Percentiles rank a stretch among this genome's conserved stretches.
Evolutionary conservation across 139 green algal species (phyloP).

Genomic region (Astrephomene gubernaculifera): DNA sequence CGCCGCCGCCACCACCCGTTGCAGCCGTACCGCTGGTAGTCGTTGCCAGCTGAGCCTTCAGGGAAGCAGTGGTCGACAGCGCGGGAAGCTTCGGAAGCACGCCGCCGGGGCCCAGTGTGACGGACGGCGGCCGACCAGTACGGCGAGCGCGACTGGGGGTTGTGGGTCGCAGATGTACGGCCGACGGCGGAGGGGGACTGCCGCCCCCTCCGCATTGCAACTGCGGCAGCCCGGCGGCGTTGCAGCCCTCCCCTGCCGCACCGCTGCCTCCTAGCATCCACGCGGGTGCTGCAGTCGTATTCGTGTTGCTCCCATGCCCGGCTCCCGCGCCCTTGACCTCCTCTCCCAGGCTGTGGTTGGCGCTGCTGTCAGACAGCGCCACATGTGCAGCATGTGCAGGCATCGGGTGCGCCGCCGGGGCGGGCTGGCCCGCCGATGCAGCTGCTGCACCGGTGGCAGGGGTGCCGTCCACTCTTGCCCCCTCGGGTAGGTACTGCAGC

Average conservation of each 20-base stretch:
- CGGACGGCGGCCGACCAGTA: slow-evolving; percentile 15
- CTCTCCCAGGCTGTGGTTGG: neutral
- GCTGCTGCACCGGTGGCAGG: neutral
- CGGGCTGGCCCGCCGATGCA: neutral
- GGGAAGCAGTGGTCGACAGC: slow-evolving; percentile 6
- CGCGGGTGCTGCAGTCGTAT: too few species aligned
- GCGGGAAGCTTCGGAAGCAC: slow-evolving; percentile 36
- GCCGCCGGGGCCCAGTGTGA: neutral
- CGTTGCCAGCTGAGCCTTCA: neutral
- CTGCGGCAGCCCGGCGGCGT: neutral
- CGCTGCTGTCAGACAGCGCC: slow-evolving; percentile 32
- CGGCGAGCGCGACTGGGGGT: slow-evolving; percentile 30
- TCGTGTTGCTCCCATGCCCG: too few species aligned
- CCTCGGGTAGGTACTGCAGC: too few species aligned
- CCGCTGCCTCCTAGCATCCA: too few species aligned
- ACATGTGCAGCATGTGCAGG: neutral
- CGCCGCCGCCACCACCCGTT: neutral
- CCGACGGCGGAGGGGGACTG: neutral
- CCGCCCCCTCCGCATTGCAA: neutral
- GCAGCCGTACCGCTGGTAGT: neutral
- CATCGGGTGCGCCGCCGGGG: neutral
- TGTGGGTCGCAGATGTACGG: neutral
- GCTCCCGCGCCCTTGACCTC: neutral
- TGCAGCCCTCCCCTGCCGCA: too few species aligned
- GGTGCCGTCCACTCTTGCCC: too few species aligned